These are phyloP conservation scores for Euclidium syriacum DNA, from an alignment of 345 rosid species.

Conservation along the genomic window DNA sequence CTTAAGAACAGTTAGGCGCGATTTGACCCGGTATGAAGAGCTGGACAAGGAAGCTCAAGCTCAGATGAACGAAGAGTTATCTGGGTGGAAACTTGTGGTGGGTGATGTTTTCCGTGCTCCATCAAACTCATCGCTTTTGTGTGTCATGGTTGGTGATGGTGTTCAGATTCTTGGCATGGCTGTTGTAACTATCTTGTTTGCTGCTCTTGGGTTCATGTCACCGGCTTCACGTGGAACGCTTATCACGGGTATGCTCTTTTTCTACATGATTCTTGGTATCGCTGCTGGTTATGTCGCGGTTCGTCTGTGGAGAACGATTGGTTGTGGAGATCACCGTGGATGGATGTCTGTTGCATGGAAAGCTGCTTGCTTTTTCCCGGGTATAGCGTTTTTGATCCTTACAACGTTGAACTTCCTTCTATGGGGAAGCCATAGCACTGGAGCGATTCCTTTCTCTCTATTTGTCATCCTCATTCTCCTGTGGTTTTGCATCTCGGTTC, in stretches of 20 bases:
- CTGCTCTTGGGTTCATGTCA: constrained; percentile 81
- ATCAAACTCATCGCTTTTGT: constrained; percentile 45
- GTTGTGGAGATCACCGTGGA: too few relatives aligned
- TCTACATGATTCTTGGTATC: constrained; percentile 67
- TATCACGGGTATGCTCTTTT: constrained; percentile 64
- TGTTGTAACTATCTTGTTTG: constrained; percentile 58
- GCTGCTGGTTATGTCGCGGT: constrained; percentile 70
- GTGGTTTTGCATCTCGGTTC: constrained; percentile 89
- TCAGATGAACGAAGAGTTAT: constrained; percentile 89
- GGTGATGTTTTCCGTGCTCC: constrained; percentile 81
- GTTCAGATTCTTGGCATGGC: constrained; percentile 80
- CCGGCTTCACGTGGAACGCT: constrained; percentile 78
- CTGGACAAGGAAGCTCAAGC: constrained; percentile 88
- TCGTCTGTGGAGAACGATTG: constrained; percentile 51
- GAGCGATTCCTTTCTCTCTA: constrained; percentile 79
- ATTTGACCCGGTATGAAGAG: constrained; percentile 84
- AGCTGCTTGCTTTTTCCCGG: constrained; percentile 75
- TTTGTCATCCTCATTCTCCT: too few relatives aligned
- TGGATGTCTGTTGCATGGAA: too few relatives aligned
- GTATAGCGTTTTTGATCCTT: constrained; percentile 68
- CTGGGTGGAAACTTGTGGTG: constrained; percentile 79
- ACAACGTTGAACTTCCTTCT: constrained; percentile 65
- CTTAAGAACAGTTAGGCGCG: constrained; percentile 82
- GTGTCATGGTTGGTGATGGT: constrained; percentile 71
- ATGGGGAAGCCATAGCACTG: constrained; percentile 74